Base-by-base conservation (phyloP, 371 early-diverging fungal species). In the Mortierella sp. region DNA sequence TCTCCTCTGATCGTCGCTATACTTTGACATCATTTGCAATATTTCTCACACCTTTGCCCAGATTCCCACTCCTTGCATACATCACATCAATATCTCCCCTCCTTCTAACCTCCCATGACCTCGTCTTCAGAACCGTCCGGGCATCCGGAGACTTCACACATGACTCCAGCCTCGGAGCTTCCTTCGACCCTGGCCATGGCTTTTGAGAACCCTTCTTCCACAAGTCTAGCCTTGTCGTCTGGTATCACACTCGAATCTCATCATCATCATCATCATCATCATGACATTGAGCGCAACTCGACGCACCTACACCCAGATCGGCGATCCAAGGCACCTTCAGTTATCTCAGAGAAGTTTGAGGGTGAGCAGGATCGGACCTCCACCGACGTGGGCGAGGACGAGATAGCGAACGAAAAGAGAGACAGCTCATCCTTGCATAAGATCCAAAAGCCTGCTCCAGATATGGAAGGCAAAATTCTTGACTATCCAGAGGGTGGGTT, bases 401-500 rank as follows among this genome's bases (percentile, higher is more conserved):
- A 59, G 48, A 45, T 45, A n/a, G 31, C 45, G 2, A 45, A 42
- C 16, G 45, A 43, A 42, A 57, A 64, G 30, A 12, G 14, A 10
- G 7, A 34, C n/a, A n/a, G n/a, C n/a, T n/a, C n/a, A n/a, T n/a
- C n/a, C n/a, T n/a, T n/a, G 21, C 24, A 43, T 10, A 31, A 54
- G 28, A 63, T 27, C 13, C 24, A 39, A 42, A 14, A 21, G 13
- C 18, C 28, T 9, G 18, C 49, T 42, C 41, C 42, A 8, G 14
- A 41, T n/a, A 34, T 43, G 42, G 58, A 55, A 18, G 69, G 61
- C 19, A 68, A 61, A n/a, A 6, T 74, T 2, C 49, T 74, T 18
- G 61, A 61, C 49, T 78, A 72, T 23, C 82, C 83, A 21, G 83
- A 86, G 43, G 82, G 87, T 14, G 68, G 66, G 10, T 81, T 79